Percentiles rank a stretch among this genome's conserved stretches.
Evolutionary conservation across 2,329 filamentous ascomycete genomes (phyloP).

Genomic region (Rhexocercosporidium sp.): DNA sequence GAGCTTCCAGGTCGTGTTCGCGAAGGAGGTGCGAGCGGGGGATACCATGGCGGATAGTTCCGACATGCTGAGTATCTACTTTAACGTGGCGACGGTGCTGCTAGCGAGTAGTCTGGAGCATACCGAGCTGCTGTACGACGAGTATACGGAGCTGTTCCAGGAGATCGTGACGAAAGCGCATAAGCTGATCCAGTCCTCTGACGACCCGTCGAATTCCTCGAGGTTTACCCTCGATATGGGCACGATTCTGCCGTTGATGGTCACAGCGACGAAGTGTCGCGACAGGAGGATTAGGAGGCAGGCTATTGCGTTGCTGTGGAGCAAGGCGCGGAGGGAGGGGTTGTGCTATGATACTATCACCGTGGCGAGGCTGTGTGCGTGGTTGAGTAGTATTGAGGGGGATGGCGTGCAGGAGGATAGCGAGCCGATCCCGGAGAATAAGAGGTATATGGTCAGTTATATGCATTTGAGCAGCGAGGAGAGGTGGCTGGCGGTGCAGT

Average conservation of each 20-base stretch:
- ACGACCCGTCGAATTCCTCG: slow-evolving; percentile 40
- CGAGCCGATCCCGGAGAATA: slow-evolving; percentile 37
- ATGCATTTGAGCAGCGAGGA: slow-evolving; percentile 41
- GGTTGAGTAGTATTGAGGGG: slow-evolving; percentile 41
- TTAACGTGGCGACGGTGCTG: slow-evolving; percentile 40
- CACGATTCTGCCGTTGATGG: slow-evolving; percentile 40
- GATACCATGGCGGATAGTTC: slow-evolving; percentile 34
- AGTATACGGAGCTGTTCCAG: slow-evolving; percentile 38
- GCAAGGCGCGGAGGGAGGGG: slow-evolving; percentile 41
- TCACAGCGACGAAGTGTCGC: slow-evolving; percentile 41
- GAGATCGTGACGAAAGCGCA: slow-evolving; percentile 40
- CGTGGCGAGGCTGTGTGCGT: slow-evolving; percentile 41
- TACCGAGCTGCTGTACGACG: slow-evolving; percentile 40
- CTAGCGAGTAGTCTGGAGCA: slow-evolving; percentile 39
- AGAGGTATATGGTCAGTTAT: slow-evolving; percentile 38
- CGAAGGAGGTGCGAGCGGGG: slow-evolving; percentile 34
- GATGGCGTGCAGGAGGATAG: slow-evolving; percentile 38
- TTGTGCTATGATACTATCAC: slow-evolving; percentile 42
- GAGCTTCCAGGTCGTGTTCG: slow-evolving; percentile 37
- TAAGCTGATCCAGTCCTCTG: slow-evolving; percentile 36
- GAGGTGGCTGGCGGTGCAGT: slow-evolving; percentile 40
- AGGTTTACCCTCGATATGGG: slow-evolving; percentile 42
- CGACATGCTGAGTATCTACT: slow-evolving; percentile 41
- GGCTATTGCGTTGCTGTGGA: slow-evolving; percentile 40
- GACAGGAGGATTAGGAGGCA: slow-evolving; percentile 38